Evolutionary conservation across 1,139 yeast species (phyloP).

Genomic region (Scheffersomyces cryptocercus): DNA sequence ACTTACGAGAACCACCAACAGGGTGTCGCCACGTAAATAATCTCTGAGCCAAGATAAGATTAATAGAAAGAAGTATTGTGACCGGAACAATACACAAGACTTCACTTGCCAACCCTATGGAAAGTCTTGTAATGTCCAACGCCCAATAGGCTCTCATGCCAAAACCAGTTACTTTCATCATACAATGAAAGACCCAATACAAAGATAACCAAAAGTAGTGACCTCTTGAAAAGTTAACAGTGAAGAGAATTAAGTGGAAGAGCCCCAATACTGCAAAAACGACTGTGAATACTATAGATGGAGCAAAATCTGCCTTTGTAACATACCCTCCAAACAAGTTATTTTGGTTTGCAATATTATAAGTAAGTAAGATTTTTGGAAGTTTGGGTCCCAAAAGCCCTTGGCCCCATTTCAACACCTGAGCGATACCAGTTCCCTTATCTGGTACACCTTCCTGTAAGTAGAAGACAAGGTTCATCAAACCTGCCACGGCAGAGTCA

Average conservation of each 20-base stretch:
- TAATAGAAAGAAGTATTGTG: conserved; percentile 55
- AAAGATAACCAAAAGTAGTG: conserved; percentile 64
- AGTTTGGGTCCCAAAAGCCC: conserved; percentile 28
- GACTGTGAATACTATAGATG: conserved; percentile 59
- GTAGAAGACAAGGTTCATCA: conserved; percentile 31
- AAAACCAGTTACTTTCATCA: conserved; percentile 60
- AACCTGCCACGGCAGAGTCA: conserved; percentile 19
- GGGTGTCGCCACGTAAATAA: conserved; percentile 85
- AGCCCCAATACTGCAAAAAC: conserved; percentile 51
- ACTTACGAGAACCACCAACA: conserved; percentile 59
- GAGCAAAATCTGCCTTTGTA: conserved; percentile 54
- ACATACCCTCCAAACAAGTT: conserved; percentile 73
- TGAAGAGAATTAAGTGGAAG: conserved; percentile 51
- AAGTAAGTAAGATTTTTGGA: conserved; percentile 37
- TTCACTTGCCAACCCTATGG: conserved; percentile 59
- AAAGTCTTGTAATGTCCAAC: conserved; percentile 42
- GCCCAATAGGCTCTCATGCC: conserved; percentile 64
- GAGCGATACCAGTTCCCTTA: conserved; percentile 50
- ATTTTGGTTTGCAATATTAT: conserved; percentile 43
- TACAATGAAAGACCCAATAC: conserved; percentile 55
- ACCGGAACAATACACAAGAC: conserved; percentile 61
- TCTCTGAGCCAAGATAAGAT: conserved; percentile 72
- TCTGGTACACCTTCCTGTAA: conserved; percentile 42
- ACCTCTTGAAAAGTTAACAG: conserved; percentile 55
- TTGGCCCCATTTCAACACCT: conserved; percentile 30